These are phyloP conservation scores for Salvia splendens DNA, from an alignment of 257 asterid genomes.

Conservation along the genomic window DNA sequence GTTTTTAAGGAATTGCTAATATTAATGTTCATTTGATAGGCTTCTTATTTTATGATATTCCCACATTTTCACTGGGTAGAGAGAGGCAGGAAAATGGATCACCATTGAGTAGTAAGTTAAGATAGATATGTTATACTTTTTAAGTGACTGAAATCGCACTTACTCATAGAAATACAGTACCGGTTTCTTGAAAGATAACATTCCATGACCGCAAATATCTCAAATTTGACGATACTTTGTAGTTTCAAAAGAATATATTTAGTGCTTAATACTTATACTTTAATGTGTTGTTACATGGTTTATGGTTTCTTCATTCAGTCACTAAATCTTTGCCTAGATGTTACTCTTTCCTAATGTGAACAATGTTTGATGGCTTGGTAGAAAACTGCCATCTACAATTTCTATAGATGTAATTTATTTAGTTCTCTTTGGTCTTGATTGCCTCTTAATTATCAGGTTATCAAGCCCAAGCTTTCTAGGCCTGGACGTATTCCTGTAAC, in stretches of 20 bases:
- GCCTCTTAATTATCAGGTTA: constrained; percentile 58
- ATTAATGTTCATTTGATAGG: neutral
- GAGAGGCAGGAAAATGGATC: neutral
- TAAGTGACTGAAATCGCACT: constrained; percentile 13
- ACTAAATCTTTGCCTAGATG: neutral
- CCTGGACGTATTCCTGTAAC: constrained; percentile 95
- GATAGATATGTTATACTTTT: constrained; percentile 23
- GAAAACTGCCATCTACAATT: constrained; percentile 4
- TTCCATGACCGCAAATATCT: constrained; percentile 8
- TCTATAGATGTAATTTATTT: neutral
- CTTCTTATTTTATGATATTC: neutral
- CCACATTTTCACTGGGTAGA: neutral
- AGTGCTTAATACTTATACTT: too few species aligned
- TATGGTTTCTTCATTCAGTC: constrained; percentile 25
- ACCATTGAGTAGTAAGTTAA: constrained; percentile 2
- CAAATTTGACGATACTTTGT: too few species aligned
- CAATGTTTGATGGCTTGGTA: constrained; percentile 16
- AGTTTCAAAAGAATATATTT: too few species aligned
- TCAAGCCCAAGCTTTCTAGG: constrained; percentile 86
- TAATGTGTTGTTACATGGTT: too few species aligned
- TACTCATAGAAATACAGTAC: neutral
- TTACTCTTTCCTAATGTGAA: neutral
- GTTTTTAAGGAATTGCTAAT: constrained; percentile 12
- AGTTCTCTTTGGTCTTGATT: constrained; percentile 30
- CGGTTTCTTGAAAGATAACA: neutral